Percentiles rank a stretch among this genome's conserved stretches.
Evolutionary conservation across 129 eudicot genomes (phyloP).

Genomic region (Logfia minima): DNA sequence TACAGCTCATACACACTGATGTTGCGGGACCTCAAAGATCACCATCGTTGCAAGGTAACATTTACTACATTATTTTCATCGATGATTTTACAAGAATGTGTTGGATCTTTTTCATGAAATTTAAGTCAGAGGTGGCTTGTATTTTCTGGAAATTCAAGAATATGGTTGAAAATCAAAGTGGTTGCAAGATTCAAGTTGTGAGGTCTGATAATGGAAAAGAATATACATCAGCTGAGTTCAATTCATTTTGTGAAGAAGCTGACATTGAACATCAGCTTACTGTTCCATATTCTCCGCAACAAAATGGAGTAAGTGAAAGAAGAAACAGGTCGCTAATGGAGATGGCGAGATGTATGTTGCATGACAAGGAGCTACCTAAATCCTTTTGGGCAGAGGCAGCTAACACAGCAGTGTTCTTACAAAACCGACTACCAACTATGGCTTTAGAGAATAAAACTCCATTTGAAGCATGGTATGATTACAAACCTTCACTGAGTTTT

Average conservation of each 20-base stretch:
- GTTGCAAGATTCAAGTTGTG: not conserved
- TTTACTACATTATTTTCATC: not conserved
- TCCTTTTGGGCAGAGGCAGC: constrained; percentile 19
- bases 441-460: not conserved
- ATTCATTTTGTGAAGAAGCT: not conserved
- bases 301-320: constrained; percentile 19
- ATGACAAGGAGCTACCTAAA: not conserved
- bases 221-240: not conserved
- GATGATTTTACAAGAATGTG: not conserved
- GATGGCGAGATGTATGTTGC: not conserved
- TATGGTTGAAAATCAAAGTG: constrained; percentile 17
- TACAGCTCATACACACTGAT: not conserved
- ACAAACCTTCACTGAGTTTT: constrained; percentile 2
- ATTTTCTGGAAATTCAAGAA: constrained; percentile 1
- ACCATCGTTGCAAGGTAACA: not conserved
- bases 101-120: not conserved
- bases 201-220: not conserved
- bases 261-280: constrained; percentile 10
- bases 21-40: constrained; percentile 1
- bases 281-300: not conserved
- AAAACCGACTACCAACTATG: not conserved
- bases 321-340: not conserved
- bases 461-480: constrained; percentile 20
- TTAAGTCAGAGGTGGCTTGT: not conserved
- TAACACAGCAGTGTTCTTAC: not conserved